Evolutionary conservation across 345 rosid genomes (phyloP).

Genomic region (Cardamine resedifolia): DNA sequence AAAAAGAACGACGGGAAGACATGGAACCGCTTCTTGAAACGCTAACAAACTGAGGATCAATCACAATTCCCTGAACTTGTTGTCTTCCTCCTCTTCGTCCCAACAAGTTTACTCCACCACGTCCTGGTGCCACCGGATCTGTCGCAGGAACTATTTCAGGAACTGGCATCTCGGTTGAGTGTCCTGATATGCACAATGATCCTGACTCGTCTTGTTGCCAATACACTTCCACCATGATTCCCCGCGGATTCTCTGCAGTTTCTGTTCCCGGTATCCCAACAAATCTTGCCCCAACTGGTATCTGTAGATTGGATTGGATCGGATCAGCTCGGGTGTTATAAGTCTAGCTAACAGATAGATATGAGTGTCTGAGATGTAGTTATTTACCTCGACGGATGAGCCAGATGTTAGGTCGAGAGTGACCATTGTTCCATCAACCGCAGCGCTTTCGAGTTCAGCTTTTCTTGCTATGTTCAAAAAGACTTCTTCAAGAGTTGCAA

Average conservation of each 20-base stretch:
- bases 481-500: slow-evolving; percentile 94
- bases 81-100: slow-evolving; percentile 42
- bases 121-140: slow-evolving; percentile 33
- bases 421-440: slow-evolving; percentile 69
- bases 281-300: slow-evolving; percentile 80
- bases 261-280: slow-evolving; percentile 75
- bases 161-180: slow-evolving; percentile 65
- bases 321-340: background rate
- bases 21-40: slow-evolving; percentile 27
- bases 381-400: slow-evolving; percentile 53
- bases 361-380: background rate
- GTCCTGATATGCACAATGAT: slow-evolving; percentile 79
- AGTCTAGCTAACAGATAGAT: background rate
- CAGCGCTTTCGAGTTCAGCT: slow-evolving; percentile 91
- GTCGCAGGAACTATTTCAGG: slow-evolving; percentile 45
- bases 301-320: slow-evolving; percentile 44
- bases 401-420: slow-evolving; percentile 71
- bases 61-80: slow-evolving; percentile 59
- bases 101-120: slow-evolving; percentile 22
- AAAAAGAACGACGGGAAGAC: slow-evolving; percentile 34
- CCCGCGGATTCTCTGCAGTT: slow-evolving; percentile 59
- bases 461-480: slow-evolving; percentile 90
- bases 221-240: slow-evolving; percentile 86
- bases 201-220: slow-evolving; percentile 91
- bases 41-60: slow-evolving; percentile 48